Base-by-base conservation (phyloP, 169 alveolate genomes). In the Plasmodium billcollinsi region DNA sequence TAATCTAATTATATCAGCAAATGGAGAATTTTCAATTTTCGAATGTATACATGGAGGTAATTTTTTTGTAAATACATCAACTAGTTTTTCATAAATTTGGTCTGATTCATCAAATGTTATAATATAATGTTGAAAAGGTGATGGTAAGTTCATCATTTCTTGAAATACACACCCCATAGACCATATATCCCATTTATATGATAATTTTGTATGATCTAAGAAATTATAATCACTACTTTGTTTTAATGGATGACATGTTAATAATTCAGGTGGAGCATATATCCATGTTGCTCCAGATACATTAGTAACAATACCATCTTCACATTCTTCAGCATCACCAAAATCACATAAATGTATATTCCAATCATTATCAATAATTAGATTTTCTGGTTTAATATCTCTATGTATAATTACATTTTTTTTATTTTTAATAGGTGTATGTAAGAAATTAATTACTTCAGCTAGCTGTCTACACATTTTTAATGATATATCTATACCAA, bases 201-300 rank as follows among this genome's bases (percentile, higher is more conserved):
- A 85, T 5, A 93, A 67, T 56, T 69, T 66, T 9, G 86, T 76
- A 18, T 88, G 71, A 56, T 89, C 93, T 26, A 65, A 72, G 8
- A 80, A 47, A 59, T 66, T 45, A 59, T 90, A 50, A 62, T 80
- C 69, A 56, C 70, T 18, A 89, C 96, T 74, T 74, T 74, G 74
- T 58, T 18, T 65, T 52, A 96, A 90, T 0, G 97, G 96, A 63
- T 93, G 94, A 61, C 94, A 93, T 29, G 76, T 75, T 72, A 96
- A 74, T 52, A 96, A 76, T 74, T 96, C 98, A 0, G 97, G 97
- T 7, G 98, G 98, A 24, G 98, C 97, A 88, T 96, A 96, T 47
- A 96, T 92, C 98, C 98, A 96, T 0, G 98, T 96, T 59, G 98
- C 98, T 3, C 98, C 98, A 0, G 97, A 94, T 2, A 96, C 90